Base-by-base conservation (phyloP, 129 eudicot genomes). In the Kitagawia praeruptora region DNA sequence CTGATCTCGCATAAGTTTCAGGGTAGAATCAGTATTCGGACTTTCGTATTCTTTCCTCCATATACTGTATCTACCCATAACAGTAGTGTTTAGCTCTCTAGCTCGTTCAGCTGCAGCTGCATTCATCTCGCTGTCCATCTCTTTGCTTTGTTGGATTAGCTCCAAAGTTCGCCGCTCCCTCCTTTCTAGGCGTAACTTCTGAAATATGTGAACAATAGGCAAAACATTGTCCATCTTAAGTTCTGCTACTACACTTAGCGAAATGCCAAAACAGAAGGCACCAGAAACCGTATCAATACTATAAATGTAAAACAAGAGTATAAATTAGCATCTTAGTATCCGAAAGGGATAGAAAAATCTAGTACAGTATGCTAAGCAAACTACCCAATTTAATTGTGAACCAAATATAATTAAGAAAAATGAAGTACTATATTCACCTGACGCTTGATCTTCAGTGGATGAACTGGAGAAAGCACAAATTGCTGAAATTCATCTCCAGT, bases 1-100 rank as follows among this genome's bases (percentile, higher is more conserved):
- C 86, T 96, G 98, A 79, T 96, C 99, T 40, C 85, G 93, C 97
- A 96, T 96, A 75, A 96, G 99, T 82, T 92, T 96, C 48, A 96
- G 81, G 14, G 84, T 96, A 79, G 99, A 87, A 85, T 92, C 99
- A 58, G 99, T 86, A 80, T 96, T 92, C 49, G 99, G 97, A 78
- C 83, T 92, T 75, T 92, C 98, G 77, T 92, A 96, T 80, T 92
- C 98, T 85, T 85, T 85, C 86, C 99, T 96, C 99, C 98, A 96
- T 89, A 96, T 96, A 70, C 88, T 82, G 75, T 92, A 95, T 86
- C 85, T 92, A 54, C 90, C 93, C 85, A 82, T 89, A 75, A 81
- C 85, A 80, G 90, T 86, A 79, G 92, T 90, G 82, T 96, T 96
- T 70, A 92, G 84, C 82, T 77, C 91, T 81, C 78, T 81, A 49